phyloP scores from a whole-genome alignment of 73 alveolate genomes.

The Paramecium sexaurelia region DNA sequence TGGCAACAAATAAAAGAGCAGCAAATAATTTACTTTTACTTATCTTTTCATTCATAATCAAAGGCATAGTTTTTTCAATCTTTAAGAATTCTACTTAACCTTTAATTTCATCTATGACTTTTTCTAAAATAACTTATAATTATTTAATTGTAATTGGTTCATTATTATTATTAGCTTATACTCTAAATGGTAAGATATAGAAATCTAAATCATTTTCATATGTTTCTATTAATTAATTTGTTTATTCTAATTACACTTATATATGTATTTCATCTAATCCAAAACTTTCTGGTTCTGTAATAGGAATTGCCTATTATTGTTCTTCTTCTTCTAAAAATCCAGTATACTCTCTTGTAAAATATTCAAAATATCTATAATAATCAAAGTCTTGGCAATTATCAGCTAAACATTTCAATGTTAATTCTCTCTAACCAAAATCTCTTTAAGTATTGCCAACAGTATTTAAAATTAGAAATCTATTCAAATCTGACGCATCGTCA shows the following conservation, averaged over 20 bases:
- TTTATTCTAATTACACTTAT: background rate
- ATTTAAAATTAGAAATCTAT: background rate
- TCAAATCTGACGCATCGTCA: background rate
- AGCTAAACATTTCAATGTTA: background rate
- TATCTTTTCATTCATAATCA: background rate
- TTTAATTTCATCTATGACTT: background rate
- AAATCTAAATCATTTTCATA: background rate
- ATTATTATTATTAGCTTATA: background rate
- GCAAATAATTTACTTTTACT: conserved; percentile 41
- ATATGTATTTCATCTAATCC: background rate
- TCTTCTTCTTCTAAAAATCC: conserved; percentile 26
- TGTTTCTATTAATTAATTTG: background rate
- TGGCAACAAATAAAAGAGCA: background rate
- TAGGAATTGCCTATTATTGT: background rate
- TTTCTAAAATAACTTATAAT: background rate
- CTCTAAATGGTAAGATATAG: background rate
- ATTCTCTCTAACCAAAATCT: conserved; percentile 21
- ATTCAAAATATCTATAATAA: conserved; percentile 20
- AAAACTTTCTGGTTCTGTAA: background rate
- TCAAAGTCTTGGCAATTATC: background rate
- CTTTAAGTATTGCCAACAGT: background rate
- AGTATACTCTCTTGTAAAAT: background rate
- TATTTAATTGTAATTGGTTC: conserved; percentile 29
- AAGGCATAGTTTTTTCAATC: background rate
- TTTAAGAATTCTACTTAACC: background rate